Evolutionary conservation across 306 rosid genomes (phyloP).

Genomic region (Gynostemma pentaphyllum): DNA sequence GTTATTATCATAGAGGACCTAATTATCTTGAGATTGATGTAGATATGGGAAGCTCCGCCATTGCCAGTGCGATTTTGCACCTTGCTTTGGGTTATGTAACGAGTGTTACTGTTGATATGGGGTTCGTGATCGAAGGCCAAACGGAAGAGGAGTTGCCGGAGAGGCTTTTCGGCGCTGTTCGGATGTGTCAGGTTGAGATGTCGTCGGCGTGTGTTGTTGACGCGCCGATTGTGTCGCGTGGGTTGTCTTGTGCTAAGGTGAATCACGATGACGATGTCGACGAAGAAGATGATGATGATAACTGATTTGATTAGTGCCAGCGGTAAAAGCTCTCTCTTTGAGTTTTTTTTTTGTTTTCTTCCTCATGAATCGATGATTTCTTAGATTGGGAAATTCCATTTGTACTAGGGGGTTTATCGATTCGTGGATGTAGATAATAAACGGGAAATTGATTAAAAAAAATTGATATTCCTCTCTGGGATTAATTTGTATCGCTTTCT

Average conservation of each 20-base stretch:
- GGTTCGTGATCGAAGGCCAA: constrained; percentile 80
- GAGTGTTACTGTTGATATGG: constrained; percentile 76
- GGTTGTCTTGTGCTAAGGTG: constrained; percentile 36
- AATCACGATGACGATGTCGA: constrained; percentile 35
- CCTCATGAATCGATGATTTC: not conserved
- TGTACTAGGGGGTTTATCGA: not conserved
- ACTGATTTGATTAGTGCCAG: not conserved
- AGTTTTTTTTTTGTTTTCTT: not conserved
- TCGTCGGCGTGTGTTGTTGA: constrained; percentile 46
- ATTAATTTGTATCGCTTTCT: not conserved
- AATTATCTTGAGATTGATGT: constrained; percentile 81
- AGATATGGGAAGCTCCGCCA: constrained; percentile 76
- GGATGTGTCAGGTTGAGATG: constrained; percentile 92
- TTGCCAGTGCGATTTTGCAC: constrained; percentile 71
- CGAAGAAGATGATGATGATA: constrained; percentile 2
- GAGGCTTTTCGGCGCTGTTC: constrained; percentile 59
- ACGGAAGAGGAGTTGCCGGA: constrained; percentile 84
- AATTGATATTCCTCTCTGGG: not conserved
- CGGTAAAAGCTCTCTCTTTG: not conserved
- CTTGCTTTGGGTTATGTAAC: constrained; percentile 80
- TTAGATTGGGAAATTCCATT: not conserved
- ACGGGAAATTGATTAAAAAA: not conserved
- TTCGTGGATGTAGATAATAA: constrained; percentile 6
- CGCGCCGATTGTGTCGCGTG: constrained; percentile 28
- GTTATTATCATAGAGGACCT: constrained; percentile 63